A percentile compares a stretch with the other conserved stretches of the same genome.
These are phyloP conservation scores for Hansfordia pulvinata DNA, from an alignment of 2,329 filamentous ascomycete genomes.

Conservation along the genomic window DNA sequence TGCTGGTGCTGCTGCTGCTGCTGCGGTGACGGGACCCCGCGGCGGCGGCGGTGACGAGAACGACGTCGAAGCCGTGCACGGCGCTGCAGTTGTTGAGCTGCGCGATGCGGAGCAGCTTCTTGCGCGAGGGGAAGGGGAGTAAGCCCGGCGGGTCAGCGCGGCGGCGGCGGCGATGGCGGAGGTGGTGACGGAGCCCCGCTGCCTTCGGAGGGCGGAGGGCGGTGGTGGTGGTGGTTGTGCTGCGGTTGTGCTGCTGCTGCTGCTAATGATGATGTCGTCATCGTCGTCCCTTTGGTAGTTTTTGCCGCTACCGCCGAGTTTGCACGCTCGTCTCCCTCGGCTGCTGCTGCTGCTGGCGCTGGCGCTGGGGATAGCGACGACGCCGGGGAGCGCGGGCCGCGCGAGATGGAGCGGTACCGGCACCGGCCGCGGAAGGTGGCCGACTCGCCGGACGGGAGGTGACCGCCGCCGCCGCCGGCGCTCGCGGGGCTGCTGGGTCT, in stretches of 20 bases:
- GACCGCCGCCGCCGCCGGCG: conserved; percentile 9
- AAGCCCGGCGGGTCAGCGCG: too few relatives aligned
- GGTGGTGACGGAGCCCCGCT: too few relatives aligned
- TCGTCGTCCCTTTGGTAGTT: too few relatives aligned
- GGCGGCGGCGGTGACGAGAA: conserved; percentile 9
- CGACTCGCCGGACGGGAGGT: conserved; percentile 21
- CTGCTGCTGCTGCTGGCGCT: too few relatives aligned
- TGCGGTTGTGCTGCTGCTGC: too few relatives aligned
- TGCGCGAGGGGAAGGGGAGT: conserved; percentile 26
- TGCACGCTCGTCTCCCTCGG: too few relatives aligned
- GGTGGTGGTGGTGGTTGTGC: too few relatives aligned
- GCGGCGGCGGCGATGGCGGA: too few relatives aligned
- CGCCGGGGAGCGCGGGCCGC: conserved; percentile 13
- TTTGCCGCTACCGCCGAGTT: too few relatives aligned
- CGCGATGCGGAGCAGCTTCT: conserved; percentile 25
- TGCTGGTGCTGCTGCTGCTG: conserved; percentile 9
- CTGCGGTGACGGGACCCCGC: not conserved
- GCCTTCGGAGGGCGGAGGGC: too few relatives aligned
- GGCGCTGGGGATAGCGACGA: conserved; percentile 10
- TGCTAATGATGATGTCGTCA: too few relatives aligned
- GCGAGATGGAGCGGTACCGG: conserved; percentile 22
- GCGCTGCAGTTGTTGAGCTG: conserved; percentile 24
- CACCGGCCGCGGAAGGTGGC: conserved; percentile 26
- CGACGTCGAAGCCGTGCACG: conserved; percentile 28
- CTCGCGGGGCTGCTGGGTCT: conserved; percentile 18